A percentile compares a stretch with the other conserved stretches of the same genome.
phyloP scores from a whole-genome alignment of 192 early-diverging fungal species.

The Gamsiella multidivaricata region DNA sequence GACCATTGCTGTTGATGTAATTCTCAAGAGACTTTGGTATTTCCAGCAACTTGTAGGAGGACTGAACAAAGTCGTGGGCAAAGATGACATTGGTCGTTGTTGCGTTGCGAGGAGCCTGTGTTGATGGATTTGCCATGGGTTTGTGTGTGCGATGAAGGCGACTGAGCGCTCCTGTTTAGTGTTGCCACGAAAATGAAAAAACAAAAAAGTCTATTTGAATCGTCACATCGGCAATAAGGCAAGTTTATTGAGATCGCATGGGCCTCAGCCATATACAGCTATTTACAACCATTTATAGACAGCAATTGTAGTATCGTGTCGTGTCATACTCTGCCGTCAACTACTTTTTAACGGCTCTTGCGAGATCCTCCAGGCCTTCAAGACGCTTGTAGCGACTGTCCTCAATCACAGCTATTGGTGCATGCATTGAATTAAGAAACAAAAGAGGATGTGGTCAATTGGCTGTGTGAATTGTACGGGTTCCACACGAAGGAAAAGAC shows the following conservation, averaged over 20 bases:
- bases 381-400: constrained; percentile 71
- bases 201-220: too few relatives aligned
- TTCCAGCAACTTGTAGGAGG: constrained; percentile 36
- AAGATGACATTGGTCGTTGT: constrained; percentile 45
- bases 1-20: constrained; percentile 4
- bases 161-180: too few relatives aligned
- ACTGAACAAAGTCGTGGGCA: constrained; percentile 28
- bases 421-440: constrained; percentile 1
- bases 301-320: too few relatives aligned
- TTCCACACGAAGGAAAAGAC: background rate
- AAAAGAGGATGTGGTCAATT: background rate
- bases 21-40: constrained; percentile 29
- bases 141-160: background rate
- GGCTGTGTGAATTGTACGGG: background rate
- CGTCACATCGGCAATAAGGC: too few relatives aligned
- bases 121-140: constrained; percentile 49
- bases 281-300: too few relatives aligned
- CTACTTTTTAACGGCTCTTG: constrained; percentile 48
- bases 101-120: constrained; percentile 46
- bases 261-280: too few relatives aligned
- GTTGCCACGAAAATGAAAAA: background rate
- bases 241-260: too few relatives aligned
- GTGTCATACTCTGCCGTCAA: too few relatives aligned
- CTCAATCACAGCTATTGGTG: constrained; percentile 53
- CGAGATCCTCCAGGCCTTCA: constrained; percentile 65